phyloP scores from a whole-genome alignment of 2,329 filamentous ascomycete genomes.

The Cyphellophora attinorum region DNA sequence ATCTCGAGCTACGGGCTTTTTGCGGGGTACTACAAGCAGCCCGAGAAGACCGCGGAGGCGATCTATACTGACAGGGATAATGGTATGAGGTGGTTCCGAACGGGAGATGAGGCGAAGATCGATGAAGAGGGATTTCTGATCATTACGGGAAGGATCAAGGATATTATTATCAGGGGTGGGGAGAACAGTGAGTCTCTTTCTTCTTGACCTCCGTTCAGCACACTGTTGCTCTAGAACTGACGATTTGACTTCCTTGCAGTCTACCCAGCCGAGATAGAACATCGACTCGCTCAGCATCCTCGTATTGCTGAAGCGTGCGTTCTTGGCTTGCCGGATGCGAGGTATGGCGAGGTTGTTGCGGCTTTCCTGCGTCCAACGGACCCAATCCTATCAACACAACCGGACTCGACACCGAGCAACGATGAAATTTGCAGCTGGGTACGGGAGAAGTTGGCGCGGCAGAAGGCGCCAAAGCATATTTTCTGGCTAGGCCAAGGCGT shows the following conservation, averaged over 20 bases:
- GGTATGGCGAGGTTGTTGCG: constrained; percentile 64
- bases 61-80: constrained; percentile 32
- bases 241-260: constrained; percentile 40
- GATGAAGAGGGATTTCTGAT: constrained; percentile 64
- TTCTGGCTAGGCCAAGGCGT: constrained; percentile 63
- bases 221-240: constrained; percentile 1
- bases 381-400: too few relatives aligned
- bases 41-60: constrained; percentile 57
- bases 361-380: constrained; percentile 53
- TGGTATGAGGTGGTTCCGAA: constrained; percentile 72
- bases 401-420: too few relatives aligned
- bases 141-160: constrained; percentile 61
- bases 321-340: constrained; percentile 56
- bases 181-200: too few relatives aligned
- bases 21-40: constrained; percentile 77
- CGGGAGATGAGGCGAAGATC: constrained; percentile 86
- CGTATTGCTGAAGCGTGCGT: constrained; percentile 55
- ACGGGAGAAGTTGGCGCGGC: constrained; percentile 49
- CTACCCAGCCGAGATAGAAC: constrained; percentile 83
- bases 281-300: constrained; percentile 65
- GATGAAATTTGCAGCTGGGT: constrained; percentile 55
- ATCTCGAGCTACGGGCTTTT: constrained; percentile 78
- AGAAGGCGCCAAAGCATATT: constrained; percentile 61
- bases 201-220: neutral
- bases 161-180: constrained; percentile 69